phyloP scores from a whole-genome alignment of 2,329 filamentous ascomycete species.

The Neurospora sp. region DNA sequence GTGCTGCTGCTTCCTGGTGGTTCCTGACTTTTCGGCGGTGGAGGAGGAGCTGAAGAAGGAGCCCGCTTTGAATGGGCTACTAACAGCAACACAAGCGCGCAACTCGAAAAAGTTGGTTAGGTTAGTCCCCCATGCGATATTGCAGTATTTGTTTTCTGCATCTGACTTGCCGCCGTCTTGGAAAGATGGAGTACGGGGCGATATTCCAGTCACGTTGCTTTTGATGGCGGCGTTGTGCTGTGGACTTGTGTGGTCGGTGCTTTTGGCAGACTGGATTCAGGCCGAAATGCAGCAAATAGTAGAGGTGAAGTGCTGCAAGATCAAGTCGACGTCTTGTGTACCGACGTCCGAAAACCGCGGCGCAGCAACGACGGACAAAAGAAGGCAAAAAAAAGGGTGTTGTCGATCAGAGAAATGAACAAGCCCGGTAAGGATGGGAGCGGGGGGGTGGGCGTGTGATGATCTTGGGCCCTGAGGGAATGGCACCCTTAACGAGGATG shows the following conservation, averaged over 20 bases:
- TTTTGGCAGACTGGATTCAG: not conserved
- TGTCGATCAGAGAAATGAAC: not conserved
- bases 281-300: not conserved
- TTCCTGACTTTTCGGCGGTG: not conserved
- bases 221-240: not conserved
- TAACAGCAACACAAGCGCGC: not conserved
- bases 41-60: not conserved
- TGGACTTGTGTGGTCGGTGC: not conserved
- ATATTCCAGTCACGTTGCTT: not conserved
- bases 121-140: not conserved
- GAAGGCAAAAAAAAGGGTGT: not conserved
- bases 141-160: not conserved
- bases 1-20: not conserved
- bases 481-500: conserved; percentile 4
- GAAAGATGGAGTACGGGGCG: not conserved
- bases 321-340: not conserved
- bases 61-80: not conserved
- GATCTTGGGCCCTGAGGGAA: conserved; percentile 5
- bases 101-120: not conserved
- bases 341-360: not conserved
- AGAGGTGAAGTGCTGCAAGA: not conserved
- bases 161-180: not conserved
- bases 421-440: not conserved
- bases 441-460: conserved; percentile 1
- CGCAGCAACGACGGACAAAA: not conserved